Evolutionary conservation across 2,329 filamentous ascomycete species (phyloP).

Genomic region (Alternaria atra): DNA sequence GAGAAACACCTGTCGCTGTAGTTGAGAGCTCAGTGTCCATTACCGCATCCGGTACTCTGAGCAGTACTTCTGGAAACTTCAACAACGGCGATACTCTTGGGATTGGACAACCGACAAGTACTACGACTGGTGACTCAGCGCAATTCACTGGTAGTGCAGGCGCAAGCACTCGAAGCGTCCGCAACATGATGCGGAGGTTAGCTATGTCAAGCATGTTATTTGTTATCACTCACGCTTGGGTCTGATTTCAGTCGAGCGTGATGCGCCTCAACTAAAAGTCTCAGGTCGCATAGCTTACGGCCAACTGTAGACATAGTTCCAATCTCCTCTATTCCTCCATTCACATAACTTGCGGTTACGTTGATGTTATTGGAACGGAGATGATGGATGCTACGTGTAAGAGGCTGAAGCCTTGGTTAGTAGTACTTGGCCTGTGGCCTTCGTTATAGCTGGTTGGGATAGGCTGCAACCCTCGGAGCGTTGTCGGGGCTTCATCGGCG

Average conservation of each 20-base stretch:
- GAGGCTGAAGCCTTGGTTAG: no score
- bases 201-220: neutral
- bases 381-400: neutral
- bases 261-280: neutral
- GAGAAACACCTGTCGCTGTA: neutral
- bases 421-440: no score
- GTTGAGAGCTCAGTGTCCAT: neutral
- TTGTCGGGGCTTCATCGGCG: no score
- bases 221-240: neutral
- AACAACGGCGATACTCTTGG: neutral
- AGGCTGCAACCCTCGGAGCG: no score
- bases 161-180: no score
- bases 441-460: no score
- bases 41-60: neutral
- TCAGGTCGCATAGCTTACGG: no score
- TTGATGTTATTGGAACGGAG: fast-evolving
- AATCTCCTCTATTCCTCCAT: fast-evolving
- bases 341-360: neutral
- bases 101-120: neutral
- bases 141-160: neutral
- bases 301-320: no score
- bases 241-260: neutral
- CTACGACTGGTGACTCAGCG: neutral
- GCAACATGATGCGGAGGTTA: neutral
- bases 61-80: no score